phyloP scores from a whole-genome alignment of 2,329 filamentous ascomycete species.

The Aspergillus hiratsukae region DNA sequence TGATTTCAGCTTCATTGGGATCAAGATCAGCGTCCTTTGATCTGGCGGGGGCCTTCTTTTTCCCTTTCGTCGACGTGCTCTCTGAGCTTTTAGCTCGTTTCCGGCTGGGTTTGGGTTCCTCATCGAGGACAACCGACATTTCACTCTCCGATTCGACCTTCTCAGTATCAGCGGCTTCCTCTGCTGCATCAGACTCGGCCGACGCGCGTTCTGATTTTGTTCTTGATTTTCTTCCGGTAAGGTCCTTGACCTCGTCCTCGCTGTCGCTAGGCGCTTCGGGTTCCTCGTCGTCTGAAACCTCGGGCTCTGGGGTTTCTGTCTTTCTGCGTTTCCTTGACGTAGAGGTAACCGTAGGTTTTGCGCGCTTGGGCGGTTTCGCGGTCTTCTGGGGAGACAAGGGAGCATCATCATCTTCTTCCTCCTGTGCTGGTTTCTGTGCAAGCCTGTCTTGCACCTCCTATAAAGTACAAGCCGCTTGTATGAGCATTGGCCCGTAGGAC shows the following conservation, averaged over 20 bases:
- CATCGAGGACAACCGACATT: constrained; percentile 73
- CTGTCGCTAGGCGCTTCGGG: constrained; percentile 11
- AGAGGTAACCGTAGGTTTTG: constrained; percentile 17
- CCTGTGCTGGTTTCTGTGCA: constrained; percentile 7
- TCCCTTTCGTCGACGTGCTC: constrained; percentile 21
- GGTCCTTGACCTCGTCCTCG: constrained; percentile 17
- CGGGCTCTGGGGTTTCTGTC: constrained; percentile 24
- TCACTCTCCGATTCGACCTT: constrained; percentile 57
- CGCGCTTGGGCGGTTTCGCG: constrained; percentile 23
- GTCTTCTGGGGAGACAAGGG: constrained; percentile 17
- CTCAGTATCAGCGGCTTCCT: constrained; percentile 32
- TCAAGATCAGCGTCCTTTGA: constrained; percentile 47
- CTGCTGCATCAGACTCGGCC: constrained; percentile 11
- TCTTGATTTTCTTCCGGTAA: constrained; percentile 8
- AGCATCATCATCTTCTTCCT: constrained; percentile 7
- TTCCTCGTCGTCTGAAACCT: constrained; percentile 15
- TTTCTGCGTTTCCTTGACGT: constrained; percentile 34
- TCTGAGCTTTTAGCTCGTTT: constrained; percentile 40
- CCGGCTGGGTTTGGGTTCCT: constrained; percentile 57
- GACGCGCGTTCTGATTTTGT: constrained; percentile 5
- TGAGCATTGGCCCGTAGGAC: background rate
- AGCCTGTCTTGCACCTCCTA: constrained; percentile 33
- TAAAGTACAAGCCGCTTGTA: background rate
- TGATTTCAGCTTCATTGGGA: constrained; percentile 74
- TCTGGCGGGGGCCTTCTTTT: constrained; percentile 33